Evolutionary conservation across 257 asterid genomes (phyloP), one percentile per base, ranked within the genome.

Genomic region (Solanum corneliomulleri): DNA sequence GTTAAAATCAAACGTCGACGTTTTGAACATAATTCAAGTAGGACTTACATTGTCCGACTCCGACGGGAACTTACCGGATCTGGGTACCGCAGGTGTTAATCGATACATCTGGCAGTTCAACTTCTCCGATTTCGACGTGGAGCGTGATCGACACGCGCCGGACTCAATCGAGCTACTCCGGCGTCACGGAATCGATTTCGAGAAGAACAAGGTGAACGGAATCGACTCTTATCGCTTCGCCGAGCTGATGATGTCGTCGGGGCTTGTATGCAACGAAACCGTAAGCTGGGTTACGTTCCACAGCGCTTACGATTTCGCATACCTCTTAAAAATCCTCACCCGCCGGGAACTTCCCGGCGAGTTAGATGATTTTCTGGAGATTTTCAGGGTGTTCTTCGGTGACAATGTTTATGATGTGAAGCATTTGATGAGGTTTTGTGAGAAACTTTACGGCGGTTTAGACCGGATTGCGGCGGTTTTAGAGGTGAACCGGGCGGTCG

Each of bases 71-170:
- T 91, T 95, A 37, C 98, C 99, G 9, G 93, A 91, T 25, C 92
- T 93, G 31, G 94, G 90, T 6, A 33, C 91, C 87, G 90, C 86
- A 66, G 92, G 86, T 3, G 86, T 11, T 4, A 3, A 78, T 39
- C 86, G 90, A 45, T 94, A 42, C 88, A 92, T 93, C 83, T 96
- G 99, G 98, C 96, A 95, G 93, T 94, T 95, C 88, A 95, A 95
- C 83, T 95, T 95, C 89, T 87, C 92, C 75, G 98, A 96, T 69
- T 94, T 96, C 84, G 95, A 94, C 87, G 85, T 41, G 87, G 92
- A 89, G 91, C 94, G 94, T 88, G 95, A 96, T 41, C 90, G 47
- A 10, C 94, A 94, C 94, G 94, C 95, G 2, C 93, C 91, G 58
- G 98, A 93, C 41, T 93, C 98, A 9, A 90, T 94, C 66, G 93